phyloP scores from a whole-genome alignment of 139 green algal genomes.

The Nannochloris sp. region DNA sequence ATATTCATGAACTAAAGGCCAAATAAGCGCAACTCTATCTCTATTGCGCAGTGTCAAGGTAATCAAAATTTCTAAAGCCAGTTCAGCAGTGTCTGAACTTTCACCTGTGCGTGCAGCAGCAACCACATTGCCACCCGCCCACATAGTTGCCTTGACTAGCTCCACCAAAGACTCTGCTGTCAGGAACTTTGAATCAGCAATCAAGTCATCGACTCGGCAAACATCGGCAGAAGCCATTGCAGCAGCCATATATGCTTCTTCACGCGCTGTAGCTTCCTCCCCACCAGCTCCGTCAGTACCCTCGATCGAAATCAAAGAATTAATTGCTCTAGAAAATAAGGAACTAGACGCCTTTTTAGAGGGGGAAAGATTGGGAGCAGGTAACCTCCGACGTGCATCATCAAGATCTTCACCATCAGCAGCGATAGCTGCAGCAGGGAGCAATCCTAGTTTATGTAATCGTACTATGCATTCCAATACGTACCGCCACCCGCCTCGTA shows the following conservation, averaged over 20 bases:
- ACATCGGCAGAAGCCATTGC: constrained; percentile 39
- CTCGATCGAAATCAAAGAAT: constrained; percentile 43
- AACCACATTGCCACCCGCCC: constrained; percentile 39
- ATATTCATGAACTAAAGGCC: constrained; percentile 74
- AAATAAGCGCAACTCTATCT: constrained; percentile 76
- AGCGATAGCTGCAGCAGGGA: constrained; percentile 45
- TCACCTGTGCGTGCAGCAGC: constrained; percentile 30
- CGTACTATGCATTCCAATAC: constrained; percentile 78
- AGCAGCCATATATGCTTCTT: constrained; percentile 16
- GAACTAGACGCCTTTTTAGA: background rate
- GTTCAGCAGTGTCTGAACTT: constrained; percentile 46
- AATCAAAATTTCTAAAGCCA: constrained; percentile 78
- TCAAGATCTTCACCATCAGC: constrained; percentile 12
- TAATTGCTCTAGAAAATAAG: constrained; percentile 29
- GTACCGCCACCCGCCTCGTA: constrained; percentile 75
- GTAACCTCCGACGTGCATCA: constrained; percentile 4
- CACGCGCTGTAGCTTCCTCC: constrained; percentile 16
- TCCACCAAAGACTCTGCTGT: constrained; percentile 60
- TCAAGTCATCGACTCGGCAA: constrained; percentile 79
- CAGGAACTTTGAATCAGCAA: constrained; percentile 85
- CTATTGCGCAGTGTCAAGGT: constrained; percentile 81
- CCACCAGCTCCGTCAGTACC: constrained; percentile 16
- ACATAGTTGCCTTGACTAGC: constrained; percentile 75
- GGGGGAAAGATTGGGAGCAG: background rate
- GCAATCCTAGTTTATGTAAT: constrained; percentile 69